Evolutionary conservation across 306 rosid genomes (phyloP).

Genomic region (Sophora flavescens): DNA sequence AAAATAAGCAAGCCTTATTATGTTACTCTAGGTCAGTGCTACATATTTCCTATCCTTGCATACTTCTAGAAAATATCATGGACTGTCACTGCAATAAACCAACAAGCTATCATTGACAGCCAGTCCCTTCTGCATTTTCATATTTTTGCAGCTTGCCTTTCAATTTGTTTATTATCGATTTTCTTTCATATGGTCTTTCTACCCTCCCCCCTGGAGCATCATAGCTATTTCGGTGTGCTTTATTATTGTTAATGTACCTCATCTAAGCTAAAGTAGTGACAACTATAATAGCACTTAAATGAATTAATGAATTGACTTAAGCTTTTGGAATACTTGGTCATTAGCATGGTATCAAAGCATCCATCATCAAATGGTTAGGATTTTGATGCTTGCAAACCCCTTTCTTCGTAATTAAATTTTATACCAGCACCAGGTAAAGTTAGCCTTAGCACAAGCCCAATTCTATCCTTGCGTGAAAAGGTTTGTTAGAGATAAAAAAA

Average conservation of each 20-base stretch:
- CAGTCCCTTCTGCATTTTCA: constrained; percentile 17
- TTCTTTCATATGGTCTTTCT: not conserved
- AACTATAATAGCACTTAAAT: constrained; percentile 1
- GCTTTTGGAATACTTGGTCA: not conserved
- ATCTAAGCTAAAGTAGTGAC: not conserved
- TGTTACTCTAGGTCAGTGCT: no score
- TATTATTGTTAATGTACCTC: not conserved
- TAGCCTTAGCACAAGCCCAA: not conserved
- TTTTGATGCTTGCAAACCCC: not conserved
- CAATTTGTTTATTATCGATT: not conserved
- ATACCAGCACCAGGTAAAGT: not conserved
- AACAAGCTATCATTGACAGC: not conserved
- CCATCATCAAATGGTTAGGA: not conserved
- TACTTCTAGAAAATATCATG: constrained; percentile 4
- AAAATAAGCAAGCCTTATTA: no score
- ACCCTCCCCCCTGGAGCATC: not conserved
- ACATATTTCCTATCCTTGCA: not conserved
- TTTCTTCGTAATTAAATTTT: not conserved
- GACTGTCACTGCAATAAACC: constrained; percentile 1
- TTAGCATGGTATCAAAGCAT: not conserved
- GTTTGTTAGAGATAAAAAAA: constrained; percentile 2
- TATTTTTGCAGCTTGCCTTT: not conserved
- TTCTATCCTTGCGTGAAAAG: constrained; percentile 7
- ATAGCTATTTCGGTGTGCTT: constrained; percentile 12
- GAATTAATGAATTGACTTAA: not conserved